phyloP scores from a whole-genome alignment of 352 stramenopile species.

The Pythium apleroticum region DNA sequence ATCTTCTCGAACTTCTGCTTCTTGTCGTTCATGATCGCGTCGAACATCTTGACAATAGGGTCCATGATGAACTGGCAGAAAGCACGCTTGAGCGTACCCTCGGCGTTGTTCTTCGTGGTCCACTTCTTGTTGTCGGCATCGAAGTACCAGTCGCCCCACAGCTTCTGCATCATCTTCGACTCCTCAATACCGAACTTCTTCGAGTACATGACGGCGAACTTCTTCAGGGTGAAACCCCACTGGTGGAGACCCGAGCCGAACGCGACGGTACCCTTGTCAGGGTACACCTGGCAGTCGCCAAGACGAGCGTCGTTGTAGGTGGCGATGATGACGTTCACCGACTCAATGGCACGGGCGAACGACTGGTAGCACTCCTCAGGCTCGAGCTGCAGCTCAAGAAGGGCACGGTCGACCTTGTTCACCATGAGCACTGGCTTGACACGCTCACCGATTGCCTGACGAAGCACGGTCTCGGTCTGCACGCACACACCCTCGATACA shows the following conservation, averaged over 20 bases:
- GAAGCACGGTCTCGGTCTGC: slow-evolving; percentile 99
- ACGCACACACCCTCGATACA: slow-evolving; percentile 99
- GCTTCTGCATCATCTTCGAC: slow-evolving; percentile 99
- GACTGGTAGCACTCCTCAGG: slow-evolving; percentile 99
- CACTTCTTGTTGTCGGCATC: slow-evolving; percentile 95
- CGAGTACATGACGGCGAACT: slow-evolving; percentile 98
- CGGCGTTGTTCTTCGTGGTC: slow-evolving; percentile 93
- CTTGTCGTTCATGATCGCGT: slow-evolving; percentile 99
- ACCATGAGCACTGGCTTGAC: slow-evolving; percentile 99
- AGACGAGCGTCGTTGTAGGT: slow-evolving; percentile 98
- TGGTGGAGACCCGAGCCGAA: slow-evolving; percentile 99
- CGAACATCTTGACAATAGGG: slow-evolving; percentile 99
- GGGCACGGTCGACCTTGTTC: slow-evolving; percentile 99
- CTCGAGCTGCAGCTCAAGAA: slow-evolving; percentile 98
- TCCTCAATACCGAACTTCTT: slow-evolving; percentile 99
- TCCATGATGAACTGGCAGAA: slow-evolving; percentile 99
- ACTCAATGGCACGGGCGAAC: slow-evolving; percentile 98
- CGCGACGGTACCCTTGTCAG: slow-evolving; percentile 97
- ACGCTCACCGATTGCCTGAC: slow-evolving; percentile 97
- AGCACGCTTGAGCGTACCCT: slow-evolving; percentile 94
- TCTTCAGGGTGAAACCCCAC: slow-evolving; percentile 99
- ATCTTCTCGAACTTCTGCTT: slow-evolving; percentile 98
- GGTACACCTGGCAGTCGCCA: slow-evolving; percentile 98
- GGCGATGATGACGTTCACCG: slow-evolving; percentile 99
- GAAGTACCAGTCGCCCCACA: slow-evolving; percentile 99